phyloP scores from a whole-genome alignment of 352 stramenopile genomes.

The Phytopythium sindhum region DNA sequence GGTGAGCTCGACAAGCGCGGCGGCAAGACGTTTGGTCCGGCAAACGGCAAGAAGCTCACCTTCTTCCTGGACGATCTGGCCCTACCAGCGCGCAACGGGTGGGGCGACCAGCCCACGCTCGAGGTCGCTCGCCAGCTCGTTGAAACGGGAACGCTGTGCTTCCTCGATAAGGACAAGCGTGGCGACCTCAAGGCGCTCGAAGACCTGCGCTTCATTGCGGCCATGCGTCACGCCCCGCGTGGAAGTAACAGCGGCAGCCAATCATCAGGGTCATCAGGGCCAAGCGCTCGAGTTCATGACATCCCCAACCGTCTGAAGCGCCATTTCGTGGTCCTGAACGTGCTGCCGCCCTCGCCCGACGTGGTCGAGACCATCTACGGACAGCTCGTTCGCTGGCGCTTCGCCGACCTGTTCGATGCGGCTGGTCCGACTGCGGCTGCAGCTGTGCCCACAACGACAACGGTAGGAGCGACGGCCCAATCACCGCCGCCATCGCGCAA shows the following conservation, averaged over 20 bases:
- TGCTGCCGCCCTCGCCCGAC: conserved; percentile 67
- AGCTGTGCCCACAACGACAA: neutral
- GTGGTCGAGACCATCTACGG: conserved; percentile 88
- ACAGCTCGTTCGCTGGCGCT: conserved; percentile 65
- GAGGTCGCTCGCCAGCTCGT: conserved; percentile 74
- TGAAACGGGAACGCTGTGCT: conserved; percentile 64
- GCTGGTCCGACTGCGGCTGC: neutral
- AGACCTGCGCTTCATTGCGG: conserved; percentile 59
- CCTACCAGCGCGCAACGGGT: conserved; percentile 66
- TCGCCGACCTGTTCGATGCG: conserved; percentile 19
- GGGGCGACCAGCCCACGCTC: conserved; percentile 74
- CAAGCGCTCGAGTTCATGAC: conserved; percentile 36
- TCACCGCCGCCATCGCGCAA: conserved; percentile 22
- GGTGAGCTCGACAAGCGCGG: conserved; percentile 73
- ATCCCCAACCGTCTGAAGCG: conserved; percentile 88
- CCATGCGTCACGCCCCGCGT: conserved; percentile 53
- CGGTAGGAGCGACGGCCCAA: neutral
- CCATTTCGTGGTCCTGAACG: conserved; percentile 88
- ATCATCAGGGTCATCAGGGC: neutral
- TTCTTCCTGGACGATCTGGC: conserved; percentile 79
- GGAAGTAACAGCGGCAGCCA: conserved; percentile 33
- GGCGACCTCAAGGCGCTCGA: conserved; percentile 78
- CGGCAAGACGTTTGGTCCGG: conserved; percentile 74
- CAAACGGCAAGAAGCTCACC: conserved; percentile 68
- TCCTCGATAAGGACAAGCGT: conserved; percentile 83